A percentile compares a stretch with the other conserved stretches of the same genome.
Conservation (phyloP, 2,329 filamentous ascomycete genomes). For the Cladorrhinum sp. region DNA sequence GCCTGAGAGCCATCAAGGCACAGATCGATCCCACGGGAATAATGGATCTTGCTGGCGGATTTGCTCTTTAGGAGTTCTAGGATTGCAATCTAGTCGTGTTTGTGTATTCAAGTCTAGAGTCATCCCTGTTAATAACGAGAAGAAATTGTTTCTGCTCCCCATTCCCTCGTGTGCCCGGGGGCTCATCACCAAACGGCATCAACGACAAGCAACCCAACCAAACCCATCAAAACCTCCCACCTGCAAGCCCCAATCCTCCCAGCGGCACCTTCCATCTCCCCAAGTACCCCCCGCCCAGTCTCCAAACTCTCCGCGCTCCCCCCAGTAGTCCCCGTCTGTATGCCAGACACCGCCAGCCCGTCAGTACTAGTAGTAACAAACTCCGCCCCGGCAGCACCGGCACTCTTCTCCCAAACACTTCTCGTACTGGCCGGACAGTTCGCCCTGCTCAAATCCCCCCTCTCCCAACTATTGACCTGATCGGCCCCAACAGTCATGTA, state of each 20-base stretch:
- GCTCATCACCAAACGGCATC: too few relatives aligned
- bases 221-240: too few relatives aligned
- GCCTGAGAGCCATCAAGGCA: slow-evolving; percentile 24
- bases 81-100: neutral
- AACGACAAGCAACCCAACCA: too few relatives aligned
- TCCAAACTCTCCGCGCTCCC: neutral
- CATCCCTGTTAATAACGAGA: neutral
- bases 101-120: neutral
- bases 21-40: slow-evolving; percentile 26
- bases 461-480: neutral
- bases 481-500: neutral
- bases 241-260: neutral
- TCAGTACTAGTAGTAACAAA: too few relatives aligned
- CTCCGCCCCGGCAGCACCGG: too few relatives aligned
- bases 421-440: neutral
- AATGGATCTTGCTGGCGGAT: slow-evolving; percentile 30
- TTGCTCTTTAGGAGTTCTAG: slow-evolving; percentile 15
- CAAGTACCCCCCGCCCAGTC: too few relatives aligned
- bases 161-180: too few relatives aligned
- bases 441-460: neutral
- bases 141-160: too few relatives aligned
- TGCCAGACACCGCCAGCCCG: neutral
- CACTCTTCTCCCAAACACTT: neutral
- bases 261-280: neutral
- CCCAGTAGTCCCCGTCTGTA: neutral